Conservation (phyloP, 768 basidiomycete genomes). For the Pleurotus eryngii region DNA sequence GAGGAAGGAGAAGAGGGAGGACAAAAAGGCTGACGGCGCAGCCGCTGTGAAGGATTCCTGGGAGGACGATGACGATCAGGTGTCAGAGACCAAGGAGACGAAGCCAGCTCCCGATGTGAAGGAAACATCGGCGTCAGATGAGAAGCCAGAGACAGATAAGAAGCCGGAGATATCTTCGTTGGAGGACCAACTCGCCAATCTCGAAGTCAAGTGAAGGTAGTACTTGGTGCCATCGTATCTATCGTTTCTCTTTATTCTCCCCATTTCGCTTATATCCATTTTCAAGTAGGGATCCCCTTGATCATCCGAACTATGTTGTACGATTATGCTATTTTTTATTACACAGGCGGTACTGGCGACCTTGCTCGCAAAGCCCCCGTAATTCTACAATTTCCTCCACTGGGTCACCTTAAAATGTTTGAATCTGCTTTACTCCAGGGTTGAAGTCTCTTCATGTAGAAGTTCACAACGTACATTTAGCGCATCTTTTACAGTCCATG, state of each 20-base stretch:
- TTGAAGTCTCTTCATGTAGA: too few species aligned
- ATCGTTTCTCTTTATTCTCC: not conserved
- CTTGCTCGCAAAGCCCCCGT: too few species aligned
- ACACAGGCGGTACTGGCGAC: too few species aligned
- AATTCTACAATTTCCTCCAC: too few species aligned
- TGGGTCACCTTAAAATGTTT: too few species aligned
- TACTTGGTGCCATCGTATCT: not conserved
- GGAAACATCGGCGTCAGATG: not conserved
- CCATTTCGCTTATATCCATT: not conserved
- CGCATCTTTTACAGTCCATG: too few species aligned
- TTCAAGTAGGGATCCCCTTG: not conserved
- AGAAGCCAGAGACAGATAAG: not conserved
- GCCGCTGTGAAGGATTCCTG: slow-evolving; percentile 20
- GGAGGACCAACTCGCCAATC: not conserved
- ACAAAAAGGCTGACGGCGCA: slow-evolving; percentile 54
- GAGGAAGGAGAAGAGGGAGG: slow-evolving; percentile 64
- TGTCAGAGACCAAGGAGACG: slow-evolving; percentile 12
- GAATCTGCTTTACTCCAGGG: too few species aligned
- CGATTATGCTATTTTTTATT: too few species aligned
- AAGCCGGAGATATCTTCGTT: not conserved
- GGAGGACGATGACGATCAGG: slow-evolving; percentile 22
- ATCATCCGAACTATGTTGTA: too few species aligned
- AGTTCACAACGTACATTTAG: too few species aligned
- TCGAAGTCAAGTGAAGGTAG: not conserved
- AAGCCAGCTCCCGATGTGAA: not conserved